Evolutionary conservation across 2,329 filamentous ascomycete species (phyloP), one percentile per base, ranked within the genome.

Genomic region (Basipetospora sp.): DNA sequence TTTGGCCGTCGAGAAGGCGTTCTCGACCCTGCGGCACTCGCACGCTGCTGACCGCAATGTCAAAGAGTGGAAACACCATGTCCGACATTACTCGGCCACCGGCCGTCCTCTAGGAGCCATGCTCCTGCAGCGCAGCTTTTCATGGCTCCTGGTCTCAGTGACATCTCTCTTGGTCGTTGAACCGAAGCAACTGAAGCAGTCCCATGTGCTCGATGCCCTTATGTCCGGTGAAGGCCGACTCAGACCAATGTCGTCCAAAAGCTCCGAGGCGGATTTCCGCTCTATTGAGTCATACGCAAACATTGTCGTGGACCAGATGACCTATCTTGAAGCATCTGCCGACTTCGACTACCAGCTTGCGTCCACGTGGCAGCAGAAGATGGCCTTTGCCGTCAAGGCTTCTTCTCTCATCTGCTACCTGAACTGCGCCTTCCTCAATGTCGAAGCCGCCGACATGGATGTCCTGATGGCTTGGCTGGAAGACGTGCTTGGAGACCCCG

Each of bases 41-140:
- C 76, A 74, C 45, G 69, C 69, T 19, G 62, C 74, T 17, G 77
- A 82, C 44, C 67, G 69, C 34, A 62, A 71, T 19, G 64, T 83
- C 15, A 80, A 77, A 50, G 82, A 94, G 46, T 98, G 90, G 90
- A 92, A 82, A 59, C 76, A 79, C 45, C 85, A 84, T 56, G 63
- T 84, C 40, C 81, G 80, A 31, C 81, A 87, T 43, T 98, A 96
- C 59, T 76, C 83, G 19, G 71, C 77, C 13, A 69, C 74, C 41
- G 82, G 82, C 8, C 74, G 84, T 15, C 88, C 92, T 1, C 62
- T 98, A 31, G 86, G 90, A 8, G 85, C 87, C 10, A 90, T 94
- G 79, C 69, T 96, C 5, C 60, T 98, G 16, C 86, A 94, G 54
- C 76, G 84, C 50, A 86, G 80, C 44, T 92, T 93, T 53, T 85